Percentiles rank a stretch among this genome's conserved stretches.
Evolutionary conservation across 441 rosid species (phyloP).

Genomic region (Syzygium malaccense): DNA sequence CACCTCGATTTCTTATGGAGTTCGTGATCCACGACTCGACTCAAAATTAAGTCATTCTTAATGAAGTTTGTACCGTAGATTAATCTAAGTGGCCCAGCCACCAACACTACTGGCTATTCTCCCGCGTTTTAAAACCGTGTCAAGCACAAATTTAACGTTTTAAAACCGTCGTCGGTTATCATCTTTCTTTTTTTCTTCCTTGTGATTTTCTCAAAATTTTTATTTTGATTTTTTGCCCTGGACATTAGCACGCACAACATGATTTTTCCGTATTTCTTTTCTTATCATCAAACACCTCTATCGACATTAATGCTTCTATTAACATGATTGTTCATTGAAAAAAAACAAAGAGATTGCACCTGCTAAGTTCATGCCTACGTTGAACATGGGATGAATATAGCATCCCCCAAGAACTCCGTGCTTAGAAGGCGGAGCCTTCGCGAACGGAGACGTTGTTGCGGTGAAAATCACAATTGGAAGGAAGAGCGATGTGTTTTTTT

Average conservation of each 20-base stretch:
- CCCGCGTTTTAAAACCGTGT: rapidly evolving
- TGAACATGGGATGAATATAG: background rate
- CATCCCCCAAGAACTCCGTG: background rate
- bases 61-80: background rate
- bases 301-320: background rate
- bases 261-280: background rate
- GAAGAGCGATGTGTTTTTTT: background rate
- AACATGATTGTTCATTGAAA: background rate
- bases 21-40: background rate
- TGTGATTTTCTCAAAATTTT: rapidly evolving
- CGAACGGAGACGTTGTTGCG: background rate
- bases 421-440: background rate
- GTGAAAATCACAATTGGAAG: background rate
- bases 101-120: rapidly evolving
- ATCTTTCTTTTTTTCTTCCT: background rate
- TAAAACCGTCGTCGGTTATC: background rate
- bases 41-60: too few species aligned
- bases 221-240: background rate
- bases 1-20: too few species aligned
- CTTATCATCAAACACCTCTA: background rate
- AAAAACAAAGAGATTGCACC: background rate
- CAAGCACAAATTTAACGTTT: background rate
- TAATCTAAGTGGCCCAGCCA: too few species aligned
- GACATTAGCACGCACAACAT: background rate
- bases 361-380: background rate